A percentile compares a stretch with the other conserved stretches of the same genome.
phyloP scores from a whole-genome alignment of 352 stramenopile species.

The Aphanomyces euteiches region DNA sequence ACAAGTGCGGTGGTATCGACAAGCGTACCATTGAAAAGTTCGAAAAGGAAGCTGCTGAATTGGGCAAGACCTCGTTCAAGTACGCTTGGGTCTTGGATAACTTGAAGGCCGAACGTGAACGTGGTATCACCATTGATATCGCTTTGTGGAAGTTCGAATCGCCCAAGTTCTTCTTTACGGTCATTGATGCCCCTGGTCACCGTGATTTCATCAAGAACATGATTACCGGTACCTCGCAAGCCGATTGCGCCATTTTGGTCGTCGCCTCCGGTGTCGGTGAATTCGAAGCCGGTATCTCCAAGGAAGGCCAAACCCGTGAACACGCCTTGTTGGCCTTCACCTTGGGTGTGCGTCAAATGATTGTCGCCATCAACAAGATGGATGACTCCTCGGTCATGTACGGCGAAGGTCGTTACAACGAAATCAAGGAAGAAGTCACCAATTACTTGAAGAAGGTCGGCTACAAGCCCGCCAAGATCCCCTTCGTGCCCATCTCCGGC shows the following conservation, averaged over 20 bases:
- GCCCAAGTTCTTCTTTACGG: conserved; percentile 94
- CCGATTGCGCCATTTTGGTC: conserved; percentile 96
- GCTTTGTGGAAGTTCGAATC: conserved; percentile 98
- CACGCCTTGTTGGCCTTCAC: conserved; percentile 95
- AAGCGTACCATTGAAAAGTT: conserved; percentile 99
- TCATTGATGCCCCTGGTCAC: conserved; percentile 98
- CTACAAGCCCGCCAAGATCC: conserved; percentile 94
- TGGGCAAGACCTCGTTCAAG: conserved; percentile 98
- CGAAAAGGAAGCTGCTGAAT: conserved; percentile 95
- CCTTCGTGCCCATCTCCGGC: conserved; percentile 96
- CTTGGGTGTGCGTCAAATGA: conserved; percentile 97
- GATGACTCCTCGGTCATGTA: conserved; percentile 94
- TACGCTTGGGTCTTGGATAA: conserved; percentile 99
- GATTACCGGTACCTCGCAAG: conserved; percentile 98
- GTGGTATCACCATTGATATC: conserved; percentile 98
- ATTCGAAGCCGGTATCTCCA: conserved; percentile 94
- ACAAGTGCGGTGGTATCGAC: conserved; percentile 98
- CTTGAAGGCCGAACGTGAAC: conserved; percentile 96
- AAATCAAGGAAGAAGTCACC: conserved; percentile 91
- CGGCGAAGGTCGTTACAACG: conserved; percentile 89
- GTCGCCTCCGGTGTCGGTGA: conserved; percentile 88
- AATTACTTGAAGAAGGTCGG: conserved; percentile 95
- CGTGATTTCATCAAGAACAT: conserved; percentile 99
- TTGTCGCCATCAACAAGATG: conserved; percentile 99
- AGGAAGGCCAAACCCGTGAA: conserved; percentile 94